Percentiles rank a stretch among this genome's conserved stretches.
phyloP scores from a whole-genome alignment of 768 basidiomycete genomes.

The Auricularia auricula-judae region DNA sequence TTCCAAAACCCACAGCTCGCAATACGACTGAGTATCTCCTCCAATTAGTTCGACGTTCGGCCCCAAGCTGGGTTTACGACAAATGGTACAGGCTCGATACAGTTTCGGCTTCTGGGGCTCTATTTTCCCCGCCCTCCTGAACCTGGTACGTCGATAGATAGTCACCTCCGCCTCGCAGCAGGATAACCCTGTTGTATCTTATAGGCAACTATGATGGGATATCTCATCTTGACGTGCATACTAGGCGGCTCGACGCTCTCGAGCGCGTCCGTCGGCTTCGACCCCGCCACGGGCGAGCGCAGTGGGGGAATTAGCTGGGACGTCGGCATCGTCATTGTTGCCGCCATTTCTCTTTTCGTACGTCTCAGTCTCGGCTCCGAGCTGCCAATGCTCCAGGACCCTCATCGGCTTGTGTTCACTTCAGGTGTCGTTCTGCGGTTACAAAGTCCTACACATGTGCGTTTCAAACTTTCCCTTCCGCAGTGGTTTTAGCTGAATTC shows the following conservation, averaged over 20 bases:
- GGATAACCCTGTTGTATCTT: not conserved
- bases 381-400: not conserved
- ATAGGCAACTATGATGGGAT: slow-evolving; percentile 40
- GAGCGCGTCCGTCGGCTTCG: slow-evolving; percentile 34
- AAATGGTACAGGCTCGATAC: slow-evolving; percentile 68
- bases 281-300: not conserved
- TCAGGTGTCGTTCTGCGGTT: slow-evolving; percentile 57
- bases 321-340: slow-evolving; percentile 75
- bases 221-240: slow-evolving; percentile 55
- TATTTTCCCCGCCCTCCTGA: not conserved
- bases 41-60: slow-evolving; percentile 51
- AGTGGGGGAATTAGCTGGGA: slow-evolving; percentile 1
- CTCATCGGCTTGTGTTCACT: not conserved
- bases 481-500: not conserved
- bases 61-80: slow-evolving; percentile 66
- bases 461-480: slow-evolving; percentile 2
- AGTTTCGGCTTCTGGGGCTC: slow-evolving; percentile 32
- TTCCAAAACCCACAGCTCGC: slow-evolving; percentile 5
- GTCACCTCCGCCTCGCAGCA: not conserved
- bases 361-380: slow-evolving; percentile 12
- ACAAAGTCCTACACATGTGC: slow-evolving; percentile 48
- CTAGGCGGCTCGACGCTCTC: slow-evolving; percentile 59
- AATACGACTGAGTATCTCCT: not conserved
- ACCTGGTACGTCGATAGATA: not conserved
- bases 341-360: slow-evolving; percentile 51